phyloP scores from a whole-genome alignment of 805 yeast species.

The Yarrowia hollandica region DNA sequence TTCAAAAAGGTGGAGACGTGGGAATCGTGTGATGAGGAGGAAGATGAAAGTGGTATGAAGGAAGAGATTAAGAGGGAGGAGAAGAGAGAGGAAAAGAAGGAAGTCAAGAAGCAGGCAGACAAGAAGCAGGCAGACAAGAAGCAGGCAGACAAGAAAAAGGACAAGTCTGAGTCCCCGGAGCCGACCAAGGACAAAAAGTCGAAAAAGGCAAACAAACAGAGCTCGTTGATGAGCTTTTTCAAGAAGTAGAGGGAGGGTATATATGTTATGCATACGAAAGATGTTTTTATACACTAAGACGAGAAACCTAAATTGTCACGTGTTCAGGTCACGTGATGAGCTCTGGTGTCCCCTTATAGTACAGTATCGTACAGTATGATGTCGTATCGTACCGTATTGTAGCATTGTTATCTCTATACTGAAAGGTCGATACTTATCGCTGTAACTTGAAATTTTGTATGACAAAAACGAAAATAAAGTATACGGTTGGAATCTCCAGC shows the following conservation, averaged over 20 bases:
- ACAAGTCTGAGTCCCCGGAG: neutral
- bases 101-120: neutral
- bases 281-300: too few relatives aligned
- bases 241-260: neutral
- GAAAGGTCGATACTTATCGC: too few relatives aligned
- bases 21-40: conserved; percentile 23
- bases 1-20: conserved; percentile 21
- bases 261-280: neutral
- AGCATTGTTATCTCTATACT: too few relatives aligned
- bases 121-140: neutral
- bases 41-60: conserved; percentile 21
- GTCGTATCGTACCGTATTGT: too few relatives aligned
- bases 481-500: too few relatives aligned
- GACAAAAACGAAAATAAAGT: too few relatives aligned
- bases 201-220: conserved; percentile 12
- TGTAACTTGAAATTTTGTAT: too few relatives aligned
- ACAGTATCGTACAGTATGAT: too few relatives aligned
- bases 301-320: too few relatives aligned
- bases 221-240: conserved; percentile 26
- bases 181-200: neutral
- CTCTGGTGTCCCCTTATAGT: too few relatives aligned
- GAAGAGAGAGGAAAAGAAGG: conserved; percentile 7
- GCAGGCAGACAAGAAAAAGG: neutral
- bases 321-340: too few relatives aligned
- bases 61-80: neutral